Conservation (phyloP, 176 grass and related monocot species). For the Raddia guianensis region DNA sequence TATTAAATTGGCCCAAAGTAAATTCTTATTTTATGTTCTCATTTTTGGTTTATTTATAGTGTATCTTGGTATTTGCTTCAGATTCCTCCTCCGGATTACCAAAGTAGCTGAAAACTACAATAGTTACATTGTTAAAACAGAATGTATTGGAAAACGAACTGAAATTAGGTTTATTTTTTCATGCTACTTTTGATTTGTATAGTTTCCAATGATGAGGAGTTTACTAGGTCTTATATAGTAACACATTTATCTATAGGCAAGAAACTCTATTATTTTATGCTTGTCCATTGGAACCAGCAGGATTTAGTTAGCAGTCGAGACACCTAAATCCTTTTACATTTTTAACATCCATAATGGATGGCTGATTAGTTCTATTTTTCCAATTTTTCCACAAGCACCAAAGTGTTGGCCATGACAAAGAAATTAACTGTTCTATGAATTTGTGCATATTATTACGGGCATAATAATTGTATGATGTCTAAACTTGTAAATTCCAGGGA, state of each 20-base stretch:
- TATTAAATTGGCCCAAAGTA: neutral
- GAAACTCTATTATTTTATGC: neutral
- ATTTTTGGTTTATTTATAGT: neutral
- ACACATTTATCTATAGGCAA: neutral
- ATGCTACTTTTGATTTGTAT: neutral
- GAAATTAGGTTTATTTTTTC: neutral
- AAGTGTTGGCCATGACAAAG: neutral
- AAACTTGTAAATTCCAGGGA: neutral
- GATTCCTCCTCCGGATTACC: neutral
- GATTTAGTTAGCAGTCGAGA: neutral
- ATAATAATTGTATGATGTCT: neutral
- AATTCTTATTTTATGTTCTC: conserved; percentile 25
- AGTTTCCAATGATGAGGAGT: conserved; percentile 4
- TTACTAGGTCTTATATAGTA: neutral
- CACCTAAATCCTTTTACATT: conserved; percentile 1
- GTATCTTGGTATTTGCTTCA: neutral
- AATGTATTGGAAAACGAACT: neutral
- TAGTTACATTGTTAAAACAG: neutral
- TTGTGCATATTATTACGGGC: neutral
- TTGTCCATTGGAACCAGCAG: neutral
- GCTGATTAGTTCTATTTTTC: neutral
- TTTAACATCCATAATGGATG: conserved; percentile 1
- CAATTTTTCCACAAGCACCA: neutral
- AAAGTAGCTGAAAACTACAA: neutral
- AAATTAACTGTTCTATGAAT: conserved; percentile 3